phyloP scores from a whole-genome alignment of 106 monocot genomes.

The Gastrodia elata region DNA sequence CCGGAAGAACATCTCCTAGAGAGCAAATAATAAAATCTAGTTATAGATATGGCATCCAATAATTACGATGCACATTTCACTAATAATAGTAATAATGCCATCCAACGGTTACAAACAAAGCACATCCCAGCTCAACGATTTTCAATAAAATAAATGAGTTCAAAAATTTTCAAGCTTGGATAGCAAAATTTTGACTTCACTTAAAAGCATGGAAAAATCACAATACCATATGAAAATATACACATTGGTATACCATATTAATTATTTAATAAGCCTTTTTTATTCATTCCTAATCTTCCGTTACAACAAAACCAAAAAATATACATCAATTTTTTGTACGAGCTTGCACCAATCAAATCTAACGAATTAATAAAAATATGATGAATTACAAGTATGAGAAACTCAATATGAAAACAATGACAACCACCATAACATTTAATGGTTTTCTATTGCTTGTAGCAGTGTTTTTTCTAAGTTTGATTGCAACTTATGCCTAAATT shows the following conservation, averaged over 20 bases:
- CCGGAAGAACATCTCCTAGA: conserved; percentile 93
- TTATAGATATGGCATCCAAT: background rate
- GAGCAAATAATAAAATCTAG: conserved; percentile 6
- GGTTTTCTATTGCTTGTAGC: background rate
- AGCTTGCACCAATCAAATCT: no score
- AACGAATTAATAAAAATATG: background rate
- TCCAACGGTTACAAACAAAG: background rate
- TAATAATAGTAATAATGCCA: background rate
- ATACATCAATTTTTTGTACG: background rate
- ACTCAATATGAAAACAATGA: background rate
- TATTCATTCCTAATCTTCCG: background rate
- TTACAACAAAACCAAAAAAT: background rate
- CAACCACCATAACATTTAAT: background rate
- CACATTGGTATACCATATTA: background rate
- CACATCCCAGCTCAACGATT: background rate
- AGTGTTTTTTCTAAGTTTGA: background rate
- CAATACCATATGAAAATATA: background rate
- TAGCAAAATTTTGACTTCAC: background rate
- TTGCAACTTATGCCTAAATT: background rate
- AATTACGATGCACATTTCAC: background rate
- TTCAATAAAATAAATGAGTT: background rate
- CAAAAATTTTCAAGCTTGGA: background rate
- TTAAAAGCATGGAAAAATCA: background rate
- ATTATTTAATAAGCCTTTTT: background rate
- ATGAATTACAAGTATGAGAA: background rate